Percentiles rank a stretch among this genome's conserved stretches.
Conservation (phyloP, 352 stramenopile species). For the Pythium folliculosum region DNA sequence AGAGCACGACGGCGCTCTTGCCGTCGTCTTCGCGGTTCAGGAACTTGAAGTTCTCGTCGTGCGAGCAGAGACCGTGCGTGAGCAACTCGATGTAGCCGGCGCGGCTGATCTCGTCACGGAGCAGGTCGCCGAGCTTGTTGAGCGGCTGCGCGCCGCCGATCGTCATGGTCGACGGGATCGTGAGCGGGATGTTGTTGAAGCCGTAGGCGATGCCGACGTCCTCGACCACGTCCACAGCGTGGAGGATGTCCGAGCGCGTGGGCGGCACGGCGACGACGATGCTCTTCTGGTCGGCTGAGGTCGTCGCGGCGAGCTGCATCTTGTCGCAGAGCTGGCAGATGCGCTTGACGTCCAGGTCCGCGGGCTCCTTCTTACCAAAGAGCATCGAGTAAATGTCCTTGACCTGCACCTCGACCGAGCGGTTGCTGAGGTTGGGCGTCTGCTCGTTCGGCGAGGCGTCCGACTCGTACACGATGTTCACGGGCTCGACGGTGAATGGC, state of each 20-base stretch:
- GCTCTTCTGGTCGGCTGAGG: conserved; percentile 54
- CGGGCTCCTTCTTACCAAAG: conserved; percentile 72
- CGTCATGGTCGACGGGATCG: conserved; percentile 94
- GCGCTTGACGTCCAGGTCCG: conserved; percentile 83
- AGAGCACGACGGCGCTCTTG: conserved; percentile 91
- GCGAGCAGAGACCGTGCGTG: conserved; percentile 96
- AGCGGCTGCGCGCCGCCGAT: conserved; percentile 96
- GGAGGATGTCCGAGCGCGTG: conserved; percentile 98
- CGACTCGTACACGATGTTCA: conserved; percentile 96
- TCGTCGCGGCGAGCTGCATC: conserved; percentile 96
- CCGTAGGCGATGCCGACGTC: conserved; percentile 99
- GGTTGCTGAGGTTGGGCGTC: conserved; percentile 93
- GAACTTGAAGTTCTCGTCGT: conserved; percentile 98
- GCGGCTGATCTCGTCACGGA: conserved; percentile 97
- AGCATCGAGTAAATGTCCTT: conserved; percentile 90
- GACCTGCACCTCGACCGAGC: conserved; percentile 82
- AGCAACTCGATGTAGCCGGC: conserved; percentile 98
- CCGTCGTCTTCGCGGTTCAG: conserved; percentile 86
- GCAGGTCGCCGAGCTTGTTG: conserved; percentile 97
- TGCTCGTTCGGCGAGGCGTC: conserved; percentile 68
- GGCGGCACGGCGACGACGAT: conserved; percentile 95
- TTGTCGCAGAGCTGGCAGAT: conserved; percentile 96
- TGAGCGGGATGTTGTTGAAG: conserved; percentile 99
- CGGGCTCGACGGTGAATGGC: conserved; percentile 96
- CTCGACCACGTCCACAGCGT: conserved; percentile 99